Base-by-base conservation (phyloP, 805 yeast genomes). In the Scheffersomyces lignosus region DNA sequence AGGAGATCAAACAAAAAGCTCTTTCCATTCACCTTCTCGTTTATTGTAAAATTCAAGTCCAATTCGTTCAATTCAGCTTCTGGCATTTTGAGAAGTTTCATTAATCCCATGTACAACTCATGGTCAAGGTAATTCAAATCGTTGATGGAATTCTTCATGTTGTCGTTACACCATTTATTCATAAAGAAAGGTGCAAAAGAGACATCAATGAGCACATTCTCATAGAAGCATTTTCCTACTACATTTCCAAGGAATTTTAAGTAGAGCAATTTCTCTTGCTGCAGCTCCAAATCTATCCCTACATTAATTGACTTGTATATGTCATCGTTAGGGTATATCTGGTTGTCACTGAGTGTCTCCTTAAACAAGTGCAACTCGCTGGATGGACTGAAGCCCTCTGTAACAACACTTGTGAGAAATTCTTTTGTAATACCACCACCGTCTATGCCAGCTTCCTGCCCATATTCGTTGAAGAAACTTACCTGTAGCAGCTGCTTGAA, bases 401-500 rank as follows among this genome's bases (percentile, higher is more conserved):
- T 66, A 2, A 83, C 77, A 0, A 88, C 80, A 34, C 83, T 70
- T 2, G 91, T 88, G 37, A 91, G 63, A 44, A 93, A 80, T 52
- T 91, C 99, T 56, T 91, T 90, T 0, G 97, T 90, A 16, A 91
- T 68, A 1, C 99, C 99, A 9, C 98, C 99, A 5, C 99, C 99
- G 58, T 91, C 99, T 29, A 91, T 83, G 1, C 99, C 99, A 0
- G 82, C 88, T 56, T 91, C 98, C 24, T 68, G 75, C 2, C 90
- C 95, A 61, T 45, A 78, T 38, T 83, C 76, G 50, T 87, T 85
- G 25, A 67, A 66, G 53, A 93, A 89, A 12, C 73, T 72, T 2
- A 93, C 88, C 1, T 75, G 65, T 7, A 90, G 58, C 24, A 68
- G 70, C 6, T 71, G 54, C 49, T 85, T 88, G 56, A 90, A 75